Evolutionary conservation across 768 basidiomycete genomes (phyloP).

Genomic region (Lactarius hengduanensis): DNA sequence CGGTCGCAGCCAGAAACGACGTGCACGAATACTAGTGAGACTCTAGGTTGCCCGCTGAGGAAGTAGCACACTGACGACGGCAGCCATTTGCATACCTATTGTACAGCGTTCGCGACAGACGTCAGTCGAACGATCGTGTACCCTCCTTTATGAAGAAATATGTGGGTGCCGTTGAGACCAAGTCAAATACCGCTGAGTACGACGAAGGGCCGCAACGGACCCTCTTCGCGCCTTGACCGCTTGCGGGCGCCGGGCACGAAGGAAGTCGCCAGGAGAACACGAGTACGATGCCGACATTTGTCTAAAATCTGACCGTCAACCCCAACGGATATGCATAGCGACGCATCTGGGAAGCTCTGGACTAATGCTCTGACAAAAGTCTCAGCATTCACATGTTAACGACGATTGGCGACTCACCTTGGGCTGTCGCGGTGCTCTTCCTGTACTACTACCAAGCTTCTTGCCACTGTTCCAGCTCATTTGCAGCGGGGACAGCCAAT

Average conservation of each 20-base stretch:
- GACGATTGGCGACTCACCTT: constrained; percentile 55
- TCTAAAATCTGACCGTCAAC: constrained; percentile 79
- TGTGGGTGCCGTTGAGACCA: no score
- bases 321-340: constrained; percentile 70
- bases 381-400: background rate
- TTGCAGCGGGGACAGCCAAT: constrained; percentile 68
- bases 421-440: constrained; percentile 83
- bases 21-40: no score
- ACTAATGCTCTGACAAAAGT: constrained; percentile 42
- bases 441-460: constrained; percentile 98
- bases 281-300: constrained; percentile 75
- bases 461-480: constrained; percentile 87
- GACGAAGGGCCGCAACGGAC: no score
- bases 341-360: constrained; percentile 67
- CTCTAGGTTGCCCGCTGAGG: no score
- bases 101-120: no score
- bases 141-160: no score
- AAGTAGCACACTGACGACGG: no score
- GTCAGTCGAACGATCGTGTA: no score
- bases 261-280: constrained; percentile 30
- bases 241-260: constrained; percentile 32
- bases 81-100: no score
- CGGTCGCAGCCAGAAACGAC: no score
- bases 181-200: no score
- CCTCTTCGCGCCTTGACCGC: background rate